These are phyloP conservation scores for Paraurostyla sp. DNA, from an alignment of 73 alveolate species.

Conservation along the genomic window DNA sequence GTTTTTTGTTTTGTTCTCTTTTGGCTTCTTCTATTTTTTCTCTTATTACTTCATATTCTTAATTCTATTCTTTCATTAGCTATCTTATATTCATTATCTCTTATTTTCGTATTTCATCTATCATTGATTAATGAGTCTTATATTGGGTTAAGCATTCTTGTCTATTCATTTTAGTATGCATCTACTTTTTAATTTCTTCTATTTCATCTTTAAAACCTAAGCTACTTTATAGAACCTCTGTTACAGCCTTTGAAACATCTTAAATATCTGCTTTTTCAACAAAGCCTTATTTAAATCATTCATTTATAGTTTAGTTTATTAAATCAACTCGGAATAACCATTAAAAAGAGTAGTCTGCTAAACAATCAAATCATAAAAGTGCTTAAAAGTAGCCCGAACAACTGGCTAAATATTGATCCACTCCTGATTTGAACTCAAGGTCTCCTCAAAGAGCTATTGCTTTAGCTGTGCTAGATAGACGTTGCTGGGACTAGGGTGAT, in stretches of 20 bases:
- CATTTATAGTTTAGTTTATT: background rate
- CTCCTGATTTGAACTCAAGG: background rate
- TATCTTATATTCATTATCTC: background rate
- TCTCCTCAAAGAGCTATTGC: background rate
- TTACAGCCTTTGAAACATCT: slow-evolving; percentile 28
- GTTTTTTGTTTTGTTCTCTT: slow-evolving; percentile 3
- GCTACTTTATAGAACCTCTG: slow-evolving; percentile 7
- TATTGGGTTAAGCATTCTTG: background rate
- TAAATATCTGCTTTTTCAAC: slow-evolving; percentile 14
- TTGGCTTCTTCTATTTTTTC: slow-evolving; percentile 22
- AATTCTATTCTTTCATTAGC: background rate
- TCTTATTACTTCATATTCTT: slow-evolving; percentile 11
- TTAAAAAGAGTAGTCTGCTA: background rate
- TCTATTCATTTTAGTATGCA: slow-evolving; percentile 5
- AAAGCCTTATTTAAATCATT: background rate
- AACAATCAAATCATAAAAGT: background rate
- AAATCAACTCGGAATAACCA: background rate
- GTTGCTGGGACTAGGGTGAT: background rate
- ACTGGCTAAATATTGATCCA: slow-evolving; percentile 42
- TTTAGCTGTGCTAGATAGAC: background rate
- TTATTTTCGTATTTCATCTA: slow-evolving; percentile 11
- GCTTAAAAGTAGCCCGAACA: background rate
- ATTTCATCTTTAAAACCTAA: slow-evolving; percentile 21
- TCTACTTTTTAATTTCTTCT: slow-evolving; percentile 30
- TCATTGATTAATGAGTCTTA: background rate